Conservation (phyloP, 306 rosid genomes). For the Castanospermum australe region DNA sequence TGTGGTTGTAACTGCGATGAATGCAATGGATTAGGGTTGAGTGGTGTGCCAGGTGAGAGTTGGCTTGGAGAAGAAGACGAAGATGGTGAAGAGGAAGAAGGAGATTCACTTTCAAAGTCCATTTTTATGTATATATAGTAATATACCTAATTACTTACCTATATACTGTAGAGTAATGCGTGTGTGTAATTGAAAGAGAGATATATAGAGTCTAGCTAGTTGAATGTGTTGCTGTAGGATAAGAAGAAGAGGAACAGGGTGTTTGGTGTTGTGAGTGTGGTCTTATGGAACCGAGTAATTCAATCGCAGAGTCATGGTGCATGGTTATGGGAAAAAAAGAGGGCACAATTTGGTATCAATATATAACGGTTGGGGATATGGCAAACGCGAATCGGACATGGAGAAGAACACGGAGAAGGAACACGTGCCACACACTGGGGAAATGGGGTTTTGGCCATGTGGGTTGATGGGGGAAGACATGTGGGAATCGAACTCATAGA, state of each 20-base stretch:
- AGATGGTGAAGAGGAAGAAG: not conserved
- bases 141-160: no score
- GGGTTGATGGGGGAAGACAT: no score
- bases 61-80: constrained; percentile 1
- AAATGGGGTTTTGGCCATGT: no score
- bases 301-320: no score
- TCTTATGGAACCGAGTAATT: not conserved
- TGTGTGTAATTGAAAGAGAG: not conserved
- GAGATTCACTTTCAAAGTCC: not conserved
- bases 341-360: not conserved
- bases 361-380: not conserved
- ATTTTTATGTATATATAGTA: not conserved
- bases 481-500: no score
- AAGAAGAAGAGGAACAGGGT: no score
- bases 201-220: not conserved
- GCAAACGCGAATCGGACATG: not conserved
- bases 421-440: not conserved
- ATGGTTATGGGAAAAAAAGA: no score
- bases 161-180: no score
- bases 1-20: not conserved
- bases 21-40: not conserved
- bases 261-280: not conserved
- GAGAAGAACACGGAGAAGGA: not conserved
- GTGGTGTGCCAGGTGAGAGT: not conserved
- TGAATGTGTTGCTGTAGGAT: not conserved